Conservation (phyloP, 371 early-diverging fungal genomes). For the Apophysomyces elegans region DNA sequence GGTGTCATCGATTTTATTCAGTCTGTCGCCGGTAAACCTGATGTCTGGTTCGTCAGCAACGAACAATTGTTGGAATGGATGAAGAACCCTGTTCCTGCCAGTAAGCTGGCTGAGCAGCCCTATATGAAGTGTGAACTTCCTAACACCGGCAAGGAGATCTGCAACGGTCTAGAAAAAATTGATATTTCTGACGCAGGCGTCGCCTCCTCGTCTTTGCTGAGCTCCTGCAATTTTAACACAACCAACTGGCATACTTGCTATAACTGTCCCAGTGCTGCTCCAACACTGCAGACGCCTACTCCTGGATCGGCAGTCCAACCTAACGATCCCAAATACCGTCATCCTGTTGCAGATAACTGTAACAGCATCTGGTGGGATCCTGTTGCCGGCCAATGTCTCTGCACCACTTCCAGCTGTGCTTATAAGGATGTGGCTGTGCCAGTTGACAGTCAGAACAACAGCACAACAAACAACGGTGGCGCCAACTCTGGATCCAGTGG, state of each 20-base stretch:
- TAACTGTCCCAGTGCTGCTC: constrained; percentile 61
- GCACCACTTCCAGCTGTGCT: constrained; percentile 52
- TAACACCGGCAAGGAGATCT: constrained; percentile 71
- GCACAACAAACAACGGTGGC: constrained; percentile 15
- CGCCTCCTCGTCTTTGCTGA: constrained; percentile 46
- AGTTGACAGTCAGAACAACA: constrained; percentile 27
- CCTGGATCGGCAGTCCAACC: constrained; percentile 47
- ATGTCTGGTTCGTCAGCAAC: constrained; percentile 73
- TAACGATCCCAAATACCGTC: constrained; percentile 50
- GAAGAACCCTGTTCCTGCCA: constrained; percentile 71
- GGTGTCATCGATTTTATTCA: constrained; percentile 56
- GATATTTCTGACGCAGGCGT: constrained; percentile 43
- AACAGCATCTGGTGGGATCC: constrained; percentile 81
- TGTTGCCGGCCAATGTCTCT: constrained; percentile 59
- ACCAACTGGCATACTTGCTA: constrained; percentile 69
- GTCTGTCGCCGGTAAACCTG: constrained; percentile 53
- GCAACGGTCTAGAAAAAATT: constrained; percentile 71
- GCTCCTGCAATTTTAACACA: constrained; percentile 60
- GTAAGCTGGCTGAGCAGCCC: constrained; percentile 54
- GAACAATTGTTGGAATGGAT: constrained; percentile 71
- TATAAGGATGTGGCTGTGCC: constrained; percentile 58
- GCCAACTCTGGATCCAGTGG: constrained; percentile 8
- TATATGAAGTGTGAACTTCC: constrained; percentile 68
- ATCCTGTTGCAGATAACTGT: constrained; percentile 65
- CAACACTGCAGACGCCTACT: constrained; percentile 58